Base-by-base conservation (phyloP, 345 rosid genomes). In the Lepidium africanum region DNA sequence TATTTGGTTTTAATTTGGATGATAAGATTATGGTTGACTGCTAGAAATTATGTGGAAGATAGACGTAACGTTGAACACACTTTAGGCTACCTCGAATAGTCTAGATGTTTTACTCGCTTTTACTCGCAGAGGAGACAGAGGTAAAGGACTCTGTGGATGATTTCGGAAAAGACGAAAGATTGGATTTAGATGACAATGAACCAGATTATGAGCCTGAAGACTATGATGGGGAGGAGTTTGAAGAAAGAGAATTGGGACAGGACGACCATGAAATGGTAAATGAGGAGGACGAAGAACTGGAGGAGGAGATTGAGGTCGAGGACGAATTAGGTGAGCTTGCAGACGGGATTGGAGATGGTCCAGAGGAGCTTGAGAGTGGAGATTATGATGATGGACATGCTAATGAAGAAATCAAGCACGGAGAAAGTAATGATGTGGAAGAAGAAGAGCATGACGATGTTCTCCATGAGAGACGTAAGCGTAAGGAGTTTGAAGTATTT, bases 401-500 rank as follows among this genome's bases (percentile, higher is more conserved):
- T 35, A 79, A 59, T 61, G 83, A 76, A 49, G 89, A 78, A 48
- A 72, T 10, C 25, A 80, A 70, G 59, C 96, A 82, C 67, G 78
- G 68, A 14, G 89, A 81, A 68, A 56, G 79, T 40, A 84, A 45
- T 53, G 84, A 84, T 55, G 79, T 71, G 60, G 86, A 81, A 30
- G 87, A 73, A 51, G 93, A 87, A 39, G 66, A 69, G 46, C 96
- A 86, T 58, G 88, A 82, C 67, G 89, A 85, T 9, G 69, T 89
- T 73, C 76, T 91, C 50, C 74, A 86, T 35, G 99, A 94, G 81
- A 91, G 99, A 73, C 84, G 92, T 38, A 94, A 87, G 79, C 91
- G 96, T 40, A 94, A 94, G 83, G 99, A 94, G 78, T 91, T 85
- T 78, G 97, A 94, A 69, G 86, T 94, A 41, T 94, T 94, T 82